Evolutionary conservation across 1,284 basidiomycete genomes (phyloP), one percentile per base, ranked within the genome.

Genomic region (Ustilago loliicola): DNA sequence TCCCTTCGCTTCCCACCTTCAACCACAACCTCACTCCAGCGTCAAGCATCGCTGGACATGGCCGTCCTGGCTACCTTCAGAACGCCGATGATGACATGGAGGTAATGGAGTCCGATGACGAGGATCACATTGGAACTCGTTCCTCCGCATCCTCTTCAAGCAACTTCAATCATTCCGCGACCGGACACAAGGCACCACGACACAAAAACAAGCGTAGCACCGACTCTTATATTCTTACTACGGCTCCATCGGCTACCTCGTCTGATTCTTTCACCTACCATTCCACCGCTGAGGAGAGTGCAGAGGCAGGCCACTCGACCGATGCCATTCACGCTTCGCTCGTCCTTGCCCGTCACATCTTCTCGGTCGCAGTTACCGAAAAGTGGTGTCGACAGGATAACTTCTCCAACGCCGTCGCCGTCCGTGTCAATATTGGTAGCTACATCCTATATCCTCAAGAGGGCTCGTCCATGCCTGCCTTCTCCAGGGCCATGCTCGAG

Each of bases 401-500:
- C 65, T 77, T 65, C 40, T 72, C 67, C 48, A 72, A 65, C 42
- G 73, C 66, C 17, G 70, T 77, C 3, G 78, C 79, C 21, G 67
- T 81, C 9, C 68, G 79, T n/a, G 42, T 81, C 30, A 60, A 64
- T 19, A 73, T 80, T 45, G 64, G 66, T 45, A 65, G 59, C 55
- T 81, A 81, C 58, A 71, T 72, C 53, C 48, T 68, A 10, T 79
- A 61, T 53, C 79, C 77, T 10, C 58, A 61, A 17, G 68, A 64
- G 13, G 65, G 61, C 36, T 66, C 70, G 1, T 60, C 62, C 10
- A 58, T 79, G 58, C 58, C 61, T 56, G 56, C 66, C 30, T 80
- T 72, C 29, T 71, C 61, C 29, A 56, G 61, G 91, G 93, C 87
- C 15, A 88, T 94, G n/a, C 89, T 90, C 10, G 87, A 88, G 32